Base-by-base conservation (phyloP, 805 yeast genomes). In the Starmerella sirachaensis region DNA sequence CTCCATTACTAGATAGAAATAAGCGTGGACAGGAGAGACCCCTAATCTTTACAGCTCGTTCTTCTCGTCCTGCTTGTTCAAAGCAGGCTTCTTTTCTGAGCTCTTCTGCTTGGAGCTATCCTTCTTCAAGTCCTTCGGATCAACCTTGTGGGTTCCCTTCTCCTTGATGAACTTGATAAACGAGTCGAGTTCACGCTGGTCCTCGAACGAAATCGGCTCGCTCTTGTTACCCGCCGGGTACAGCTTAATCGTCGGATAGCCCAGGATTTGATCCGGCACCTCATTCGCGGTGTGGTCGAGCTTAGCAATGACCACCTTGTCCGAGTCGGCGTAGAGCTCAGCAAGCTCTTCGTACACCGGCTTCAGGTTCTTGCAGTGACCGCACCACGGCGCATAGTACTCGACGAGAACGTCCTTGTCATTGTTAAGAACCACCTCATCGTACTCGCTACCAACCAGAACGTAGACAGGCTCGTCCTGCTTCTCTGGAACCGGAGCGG, bases 211-310 rank as follows among this genome's bases (percentile, higher is more conserved):
- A 43, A 85, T 60, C 42, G 88, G 85, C 43, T 69, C 66, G 33
- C 69, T 62, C 59, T 76, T 72, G 56, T 74, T 72, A 46, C 81
- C 80, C 47, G 94, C 97, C 54, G 94, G 95, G 69, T 76, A 91
- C 41, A 88, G 70, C 56, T 79, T 70, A 52, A 91, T 65, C 40
- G 96, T 88, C 63, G 98, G 98, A 70, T 82, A 91, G 40, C 96
- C 95, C 47, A 71, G 65, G 51, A 91, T 76, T 31, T 49, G 48
- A 49, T 81, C 79, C 41, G 74, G 78, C 44, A 88, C 83, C 59
- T 91, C 98, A 60, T 91, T 91, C 51, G 66, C 68, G 42, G 94
- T 78, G 59, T 88, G 93, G 63, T 91, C 95, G 40, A 91, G 63
- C 61, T 86, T 75, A 50, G 94, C 95, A 54, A 91, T 65, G 29